Conservation (phyloP, 352 stramenopile species). For the Globisporangium middletonii region DNA sequence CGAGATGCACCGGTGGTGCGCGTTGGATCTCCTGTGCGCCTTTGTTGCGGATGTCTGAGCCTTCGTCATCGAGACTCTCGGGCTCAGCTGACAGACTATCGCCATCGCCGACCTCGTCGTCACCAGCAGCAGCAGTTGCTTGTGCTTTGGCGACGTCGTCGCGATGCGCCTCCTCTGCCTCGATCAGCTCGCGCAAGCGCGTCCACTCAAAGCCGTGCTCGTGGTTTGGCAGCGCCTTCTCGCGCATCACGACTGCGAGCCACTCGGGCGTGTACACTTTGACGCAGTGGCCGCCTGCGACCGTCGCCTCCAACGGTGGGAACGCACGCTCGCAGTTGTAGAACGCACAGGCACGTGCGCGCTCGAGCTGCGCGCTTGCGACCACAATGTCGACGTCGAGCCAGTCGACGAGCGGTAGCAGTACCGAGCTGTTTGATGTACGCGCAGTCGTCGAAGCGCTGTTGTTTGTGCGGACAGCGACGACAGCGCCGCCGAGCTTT, state of each 20-base stretch:
- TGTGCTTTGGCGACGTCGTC: slow-evolving; percentile 18
- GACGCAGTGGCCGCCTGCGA: slow-evolving; percentile 8
- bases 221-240: slow-evolving; percentile 29
- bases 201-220: slow-evolving; percentile 31
- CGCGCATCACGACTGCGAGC: slow-evolving; percentile 43
- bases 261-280: slow-evolving; percentile 54
- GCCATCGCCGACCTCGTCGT: slow-evolving; percentile 6
- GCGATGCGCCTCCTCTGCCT: slow-evolving; percentile 19
- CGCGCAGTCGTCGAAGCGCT: not conserved
- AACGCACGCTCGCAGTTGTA: slow-evolving; percentile 23
- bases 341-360: slow-evolving; percentile 22
- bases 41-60: slow-evolving; percentile 35
- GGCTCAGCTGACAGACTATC: slow-evolving; percentile 16
- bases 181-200: slow-evolving; percentile 21
- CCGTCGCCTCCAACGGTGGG: slow-evolving; percentile 15
- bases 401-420: slow-evolving; percentile 27
- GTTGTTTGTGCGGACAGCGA: not conserved
- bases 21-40: slow-evolving; percentile 36
- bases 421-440: not conserved
- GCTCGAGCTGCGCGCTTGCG: slow-evolving; percentile 37
- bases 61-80: slow-evolving; percentile 23
- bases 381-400: slow-evolving; percentile 36
- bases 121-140: slow-evolving; percentile 7
- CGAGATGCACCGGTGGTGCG: slow-evolving; percentile 22
- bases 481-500: slow-evolving; percentile 38